Evolutionary conservation across 1,284 basidiomycete species (phyloP), one percentile per base, ranked within the genome.

Genomic region (Pseudozyma tsukubaensis): DNA sequence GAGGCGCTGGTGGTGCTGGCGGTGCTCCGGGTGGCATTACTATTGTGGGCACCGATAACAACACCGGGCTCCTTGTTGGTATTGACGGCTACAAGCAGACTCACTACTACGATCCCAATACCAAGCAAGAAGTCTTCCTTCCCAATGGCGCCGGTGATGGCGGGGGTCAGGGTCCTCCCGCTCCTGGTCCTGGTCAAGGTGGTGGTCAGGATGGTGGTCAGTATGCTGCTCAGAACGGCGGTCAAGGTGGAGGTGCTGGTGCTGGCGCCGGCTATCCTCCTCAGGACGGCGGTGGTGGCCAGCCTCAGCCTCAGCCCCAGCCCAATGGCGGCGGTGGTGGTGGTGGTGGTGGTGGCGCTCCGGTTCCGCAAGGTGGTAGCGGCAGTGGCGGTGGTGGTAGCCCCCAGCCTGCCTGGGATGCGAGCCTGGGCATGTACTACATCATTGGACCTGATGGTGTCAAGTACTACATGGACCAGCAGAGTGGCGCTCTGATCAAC

Each of bases 381-480:
- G 39, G 4, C 6, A n/a, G 32, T 24, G 37, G 50, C 50, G 39
- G 19, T 19, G 37, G 9, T 11, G n/a, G 40, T 3, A 19, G 16
- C n/a, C 44, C 44, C 8, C 13, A 47, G 21, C n/a, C 37, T 7
- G 10, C 16, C 16, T 65, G 34, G 44, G 62, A 65, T 34, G 12
- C 29, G 24, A 10, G 36, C 1, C 18, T 8, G 0, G 9, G 44
- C 34, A 65, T 59, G 56, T 54, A 45, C 40, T 59, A 54, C 29
- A 45, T 57, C 11, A 34, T 50, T 16, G 45, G 58, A 14, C 53
- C 53, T 14, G 32, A 60, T 4, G 29, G 48, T 34, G 49, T 52
- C 29, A 55, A 39, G 34, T 67, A 53, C 48, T 73, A 64, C 54
- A 64, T 60, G 36, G 70, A 72, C 43, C 9, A 10, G 5, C 4